A percentile compares a stretch with the other conserved stretches of the same genome.
phyloP scores from a whole-genome alignment of 2,329 filamentous ascomycete genomes.

The Zopfia rhizophila region DNA sequence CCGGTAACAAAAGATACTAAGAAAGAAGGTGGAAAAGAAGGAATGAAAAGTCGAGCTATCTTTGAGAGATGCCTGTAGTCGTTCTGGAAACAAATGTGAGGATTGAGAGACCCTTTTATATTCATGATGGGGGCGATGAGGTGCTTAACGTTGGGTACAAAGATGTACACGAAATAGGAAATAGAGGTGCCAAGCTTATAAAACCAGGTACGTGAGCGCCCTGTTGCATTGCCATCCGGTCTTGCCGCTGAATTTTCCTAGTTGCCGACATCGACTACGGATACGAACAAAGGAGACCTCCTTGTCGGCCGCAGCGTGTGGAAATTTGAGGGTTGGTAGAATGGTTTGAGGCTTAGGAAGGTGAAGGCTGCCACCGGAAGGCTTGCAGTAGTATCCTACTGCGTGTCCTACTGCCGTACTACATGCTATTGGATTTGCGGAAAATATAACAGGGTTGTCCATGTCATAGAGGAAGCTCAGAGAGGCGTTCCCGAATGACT shows the following conservation, averaged over 20 bases:
- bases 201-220: constrained; percentile 3
- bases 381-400: constrained; percentile 25
- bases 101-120: constrained; percentile 18
- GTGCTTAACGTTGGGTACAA: too few relatives aligned
- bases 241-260: constrained; percentile 7
- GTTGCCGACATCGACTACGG: constrained; percentile 4
- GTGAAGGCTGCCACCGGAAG: constrained; percentile 1
- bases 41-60: constrained; percentile 1
- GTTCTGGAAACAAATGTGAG: constrained; percentile 10
- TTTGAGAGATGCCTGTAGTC: constrained; percentile 8
- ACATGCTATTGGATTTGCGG: not conserved
- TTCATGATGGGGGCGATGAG: too few relatives aligned
- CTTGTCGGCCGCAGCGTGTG: constrained; percentile 5
- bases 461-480: too few relatives aligned
- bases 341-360: constrained; percentile 11
- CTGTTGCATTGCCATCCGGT: constrained; percentile 6
- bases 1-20: constrained; percentile 2
- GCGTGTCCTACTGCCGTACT: not conserved
- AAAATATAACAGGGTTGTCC: too few relatives aligned
- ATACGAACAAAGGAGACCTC: constrained; percentile 12
- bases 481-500: too few relatives aligned
- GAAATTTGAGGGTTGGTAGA: constrained; percentile 20
- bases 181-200: not conserved
- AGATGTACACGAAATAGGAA: too few relatives aligned
- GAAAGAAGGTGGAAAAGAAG: constrained; percentile 6